Conservation (phyloP, 306 rosid genomes). For the Rosa persica region DNA sequence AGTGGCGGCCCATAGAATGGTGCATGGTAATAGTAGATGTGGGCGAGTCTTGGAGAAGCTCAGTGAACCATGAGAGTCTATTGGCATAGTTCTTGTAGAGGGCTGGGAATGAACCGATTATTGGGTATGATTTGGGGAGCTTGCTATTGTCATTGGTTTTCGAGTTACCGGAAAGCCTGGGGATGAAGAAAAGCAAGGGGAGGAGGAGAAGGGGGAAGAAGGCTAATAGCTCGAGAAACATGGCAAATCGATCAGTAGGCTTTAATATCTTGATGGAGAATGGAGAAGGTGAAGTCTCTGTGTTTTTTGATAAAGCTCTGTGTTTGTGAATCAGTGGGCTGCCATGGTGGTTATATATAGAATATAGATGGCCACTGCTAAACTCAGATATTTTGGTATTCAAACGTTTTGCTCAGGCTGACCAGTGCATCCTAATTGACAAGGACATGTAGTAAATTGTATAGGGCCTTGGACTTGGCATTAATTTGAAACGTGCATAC, state of each 20-base stretch:
- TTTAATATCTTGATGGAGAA: too few relatives aligned
- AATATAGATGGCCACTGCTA: too few relatives aligned
- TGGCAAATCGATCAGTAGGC: not conserved
- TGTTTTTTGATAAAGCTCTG: too few relatives aligned
- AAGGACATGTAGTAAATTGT: too few relatives aligned
- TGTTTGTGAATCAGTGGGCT: too few relatives aligned
- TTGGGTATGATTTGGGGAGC: conserved; percentile 57
- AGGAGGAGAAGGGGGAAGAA: conserved; percentile 29
- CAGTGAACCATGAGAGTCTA: conserved; percentile 55
- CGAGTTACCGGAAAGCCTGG: not conserved
- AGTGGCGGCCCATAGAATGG: conserved; percentile 36
- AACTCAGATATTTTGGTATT: too few relatives aligned
- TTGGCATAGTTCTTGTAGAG: conserved; percentile 35
- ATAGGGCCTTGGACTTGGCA: too few relatives aligned
- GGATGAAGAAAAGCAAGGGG: not conserved
- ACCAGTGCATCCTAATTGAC: too few relatives aligned
- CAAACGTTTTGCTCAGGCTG: too few relatives aligned
- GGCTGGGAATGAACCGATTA: conserved; percentile 48
- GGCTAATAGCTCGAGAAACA: conserved; percentile 6
- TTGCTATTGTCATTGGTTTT: not conserved
- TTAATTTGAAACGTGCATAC: too few relatives aligned
- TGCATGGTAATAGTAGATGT: conserved; percentile 56
- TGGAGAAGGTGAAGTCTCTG: too few relatives aligned
- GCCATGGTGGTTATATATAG: too few relatives aligned
- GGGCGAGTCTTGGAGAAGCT: conserved; percentile 47